Conservation (phyloP, 257 asterid genomes). For the Misopates orontium region DNA sequence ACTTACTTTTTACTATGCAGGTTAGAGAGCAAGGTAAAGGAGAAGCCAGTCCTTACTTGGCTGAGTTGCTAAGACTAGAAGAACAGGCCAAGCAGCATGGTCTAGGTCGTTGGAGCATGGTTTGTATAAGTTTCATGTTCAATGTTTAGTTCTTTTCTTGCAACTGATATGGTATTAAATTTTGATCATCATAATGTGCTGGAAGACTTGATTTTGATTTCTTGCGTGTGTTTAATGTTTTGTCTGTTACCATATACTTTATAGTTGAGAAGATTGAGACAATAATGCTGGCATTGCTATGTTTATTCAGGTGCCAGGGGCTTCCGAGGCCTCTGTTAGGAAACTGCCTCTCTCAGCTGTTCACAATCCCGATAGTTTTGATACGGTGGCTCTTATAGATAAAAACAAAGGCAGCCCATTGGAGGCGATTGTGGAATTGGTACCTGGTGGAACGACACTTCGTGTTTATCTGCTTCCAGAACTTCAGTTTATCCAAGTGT, state of each 20-base stretch:
- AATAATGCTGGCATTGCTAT: background rate
- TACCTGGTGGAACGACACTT: slow-evolving; percentile 94
- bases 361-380: slow-evolving; percentile 69
- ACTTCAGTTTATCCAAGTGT: slow-evolving; percentile 84
- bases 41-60: slow-evolving; percentile 78
- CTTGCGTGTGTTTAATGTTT: background rate
- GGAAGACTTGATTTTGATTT: background rate
- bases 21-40: slow-evolving; percentile 94
- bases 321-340: slow-evolving; percentile 78
- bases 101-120: slow-evolving; percentile 94
- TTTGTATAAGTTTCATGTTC: slow-evolving; percentile 27
- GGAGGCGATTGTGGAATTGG: slow-evolving; percentile 94
- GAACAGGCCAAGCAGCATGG: slow-evolving; percentile 92
- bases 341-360: slow-evolving; percentile 86
- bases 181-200: background rate
- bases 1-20: slow-evolving; percentile 39
- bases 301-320: slow-evolving; percentile 74
- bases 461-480: slow-evolving; percentile 95
- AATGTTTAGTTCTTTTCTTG: slow-evolving; percentile 4
- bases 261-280: slow-evolving; percentile 8
- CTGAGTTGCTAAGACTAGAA: slow-evolving; percentile 70
- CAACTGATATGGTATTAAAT: background rate
- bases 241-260: background rate
- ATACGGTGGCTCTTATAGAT: slow-evolving; percentile 72
- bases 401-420: slow-evolving; percentile 78